A percentile compares a stretch with the other conserved stretches of the same genome.
phyloP scores from a whole-genome alignment of 352 stramenopile species.

The Phytophthora multivora region DNA sequence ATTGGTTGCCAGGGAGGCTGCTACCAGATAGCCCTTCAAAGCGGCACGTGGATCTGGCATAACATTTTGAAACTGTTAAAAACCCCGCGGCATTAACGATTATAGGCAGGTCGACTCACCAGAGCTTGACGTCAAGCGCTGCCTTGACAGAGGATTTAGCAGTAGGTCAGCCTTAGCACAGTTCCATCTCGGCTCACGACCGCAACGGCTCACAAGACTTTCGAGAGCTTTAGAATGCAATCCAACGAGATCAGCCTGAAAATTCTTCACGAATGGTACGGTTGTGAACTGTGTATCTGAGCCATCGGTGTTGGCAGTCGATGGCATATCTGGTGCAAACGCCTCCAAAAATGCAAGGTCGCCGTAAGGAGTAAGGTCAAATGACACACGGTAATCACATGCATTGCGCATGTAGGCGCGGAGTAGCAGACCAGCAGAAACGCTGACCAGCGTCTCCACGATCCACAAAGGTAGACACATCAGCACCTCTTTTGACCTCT shows the following conservation, averaged over 20 bases:
- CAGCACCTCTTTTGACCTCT: slow-evolving; percentile 38
- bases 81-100: background rate
- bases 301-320: slow-evolving; percentile 7
- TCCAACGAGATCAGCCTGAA: slow-evolving; percentile 59
- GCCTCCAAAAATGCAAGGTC: slow-evolving; percentile 77
- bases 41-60: slow-evolving; percentile 66
- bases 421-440: slow-evolving; percentile 66
- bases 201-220: slow-evolving; percentile 58
- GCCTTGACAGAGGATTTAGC: slow-evolving; percentile 73
- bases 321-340: slow-evolving; percentile 59
- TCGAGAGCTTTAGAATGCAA: slow-evolving; percentile 60
- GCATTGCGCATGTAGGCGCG: slow-evolving; percentile 75
- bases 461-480: slow-evolving; percentile 68
- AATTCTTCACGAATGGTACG: slow-evolving; percentile 55
- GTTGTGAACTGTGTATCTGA: slow-evolving; percentile 41
- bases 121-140: slow-evolving; percentile 63
- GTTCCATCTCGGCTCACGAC: slow-evolving; percentile 81
- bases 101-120: slow-evolving; percentile 34
- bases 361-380: slow-evolving; percentile 82
- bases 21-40: slow-evolving; percentile 74
- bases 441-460: slow-evolving; percentile 69
- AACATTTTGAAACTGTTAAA: slow-evolving; percentile 14
- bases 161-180: slow-evolving; percentile 71
- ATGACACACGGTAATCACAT: slow-evolving; percentile 81
- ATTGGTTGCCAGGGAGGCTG: slow-evolving; percentile 80